These are phyloP conservation scores for Pichia sp. DNA, from an alignment of 1,139 yeast genomes.

Conservation along the genomic window DNA sequence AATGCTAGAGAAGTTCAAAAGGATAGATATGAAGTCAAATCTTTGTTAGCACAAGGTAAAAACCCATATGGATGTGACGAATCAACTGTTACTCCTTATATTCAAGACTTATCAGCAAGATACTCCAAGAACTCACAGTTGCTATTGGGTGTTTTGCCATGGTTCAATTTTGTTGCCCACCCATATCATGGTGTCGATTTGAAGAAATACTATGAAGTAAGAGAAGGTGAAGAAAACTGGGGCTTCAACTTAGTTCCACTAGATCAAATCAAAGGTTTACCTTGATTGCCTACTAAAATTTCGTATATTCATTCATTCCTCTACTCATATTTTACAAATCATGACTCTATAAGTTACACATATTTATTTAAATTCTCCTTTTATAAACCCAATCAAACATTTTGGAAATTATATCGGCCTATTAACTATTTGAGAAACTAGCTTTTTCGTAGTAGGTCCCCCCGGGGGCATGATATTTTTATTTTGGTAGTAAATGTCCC, in stretches of 20 bases:
- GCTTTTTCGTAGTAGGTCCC: conserved; percentile 1
- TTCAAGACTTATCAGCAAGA: conserved; percentile 71
- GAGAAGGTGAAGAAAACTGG: conserved; percentile 37
- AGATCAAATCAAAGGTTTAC: conserved; percentile 25
- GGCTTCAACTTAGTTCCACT: conserved; percentile 27
- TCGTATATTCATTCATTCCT: not conserved
- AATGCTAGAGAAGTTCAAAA: conserved; percentile 62
- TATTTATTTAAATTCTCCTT: not conserved
- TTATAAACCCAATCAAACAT: no score
- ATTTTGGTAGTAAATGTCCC: conserved; percentile 6
- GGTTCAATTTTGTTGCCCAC: conserved; percentile 79
- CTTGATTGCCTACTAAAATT: not conserved
- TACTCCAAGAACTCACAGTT: conserved; percentile 71
- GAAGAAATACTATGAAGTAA: conserved; percentile 58
- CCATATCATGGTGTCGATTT: conserved; percentile 79
- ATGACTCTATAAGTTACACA: not conserved
- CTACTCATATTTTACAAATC: not conserved
- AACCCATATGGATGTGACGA: conserved; percentile 60
- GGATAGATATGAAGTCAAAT: conserved; percentile 71
- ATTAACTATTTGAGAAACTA: not conserved
- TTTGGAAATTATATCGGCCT: no score
- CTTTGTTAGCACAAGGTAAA: conserved; percentile 56
- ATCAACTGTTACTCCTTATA: conserved; percentile 50
- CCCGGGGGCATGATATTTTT: conserved; percentile 4
- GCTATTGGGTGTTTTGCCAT: conserved; percentile 58